These are phyloP conservation scores for Aquilaria yunnanensis DNA, from an alignment of 345 rosid species.

Conservation along the genomic window DNA sequence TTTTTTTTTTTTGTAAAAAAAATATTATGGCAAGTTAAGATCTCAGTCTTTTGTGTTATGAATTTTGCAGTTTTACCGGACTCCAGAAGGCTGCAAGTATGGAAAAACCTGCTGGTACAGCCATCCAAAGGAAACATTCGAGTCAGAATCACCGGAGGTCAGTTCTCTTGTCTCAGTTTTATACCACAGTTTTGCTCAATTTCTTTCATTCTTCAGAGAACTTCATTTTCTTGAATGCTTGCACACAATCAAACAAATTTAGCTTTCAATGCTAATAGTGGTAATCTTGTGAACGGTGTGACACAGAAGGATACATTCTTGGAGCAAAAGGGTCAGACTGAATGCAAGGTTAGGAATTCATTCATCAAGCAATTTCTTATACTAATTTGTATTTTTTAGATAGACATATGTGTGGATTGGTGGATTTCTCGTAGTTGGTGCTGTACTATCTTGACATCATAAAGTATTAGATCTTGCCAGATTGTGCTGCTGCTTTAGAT, in stretches of 20 bases:
- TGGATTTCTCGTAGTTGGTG: too few species aligned
- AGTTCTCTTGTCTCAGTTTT: slow-evolving; percentile 13
- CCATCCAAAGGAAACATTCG: slow-evolving; percentile 20
- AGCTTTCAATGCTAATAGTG: too few species aligned
- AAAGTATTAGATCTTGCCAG: too few species aligned
- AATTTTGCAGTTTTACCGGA: slow-evolving; percentile 21
- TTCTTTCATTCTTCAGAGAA: not conserved
- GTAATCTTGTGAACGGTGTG: not conserved
- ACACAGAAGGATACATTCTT: slow-evolving; percentile 9
- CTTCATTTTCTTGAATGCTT: too few species aligned
- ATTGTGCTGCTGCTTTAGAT: too few species aligned
- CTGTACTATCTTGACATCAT: too few species aligned
- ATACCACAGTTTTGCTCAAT: not conserved
- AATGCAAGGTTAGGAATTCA: slow-evolving; percentile 23
- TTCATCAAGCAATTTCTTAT: not conserved
- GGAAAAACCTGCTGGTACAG: slow-evolving; percentile 23
- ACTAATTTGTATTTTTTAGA: too few species aligned
- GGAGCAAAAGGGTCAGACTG: slow-evolving; percentile 11
- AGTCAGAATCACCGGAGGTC: slow-evolving; percentile 5
- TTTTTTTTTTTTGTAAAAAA: too few species aligned
- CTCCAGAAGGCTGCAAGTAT: slow-evolving; percentile 24
- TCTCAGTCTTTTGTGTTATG: slow-evolving; percentile 2
- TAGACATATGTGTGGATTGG: too few species aligned
- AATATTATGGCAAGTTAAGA: not conserved
- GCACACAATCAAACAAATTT: too few species aligned